Evolutionary conservation across 805 yeast species (phyloP), one percentile per base, ranked within the genome.

Genomic region (Suhomyces emberorum): DNA sequence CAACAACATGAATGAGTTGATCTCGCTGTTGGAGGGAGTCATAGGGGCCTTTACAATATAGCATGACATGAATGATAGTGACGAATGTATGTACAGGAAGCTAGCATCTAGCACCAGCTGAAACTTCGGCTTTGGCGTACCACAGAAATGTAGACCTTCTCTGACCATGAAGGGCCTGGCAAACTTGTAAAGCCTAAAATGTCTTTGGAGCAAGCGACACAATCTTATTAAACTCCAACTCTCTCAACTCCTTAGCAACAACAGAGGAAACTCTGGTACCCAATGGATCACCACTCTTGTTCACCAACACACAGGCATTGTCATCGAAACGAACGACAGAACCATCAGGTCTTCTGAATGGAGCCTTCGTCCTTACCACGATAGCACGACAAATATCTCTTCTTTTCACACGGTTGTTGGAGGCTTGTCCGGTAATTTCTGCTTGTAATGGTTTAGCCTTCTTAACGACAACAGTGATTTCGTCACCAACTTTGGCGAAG

Each of bases 351-450:
- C 98, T 78, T 52, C 74, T 73, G 44, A 76, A 76, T 4, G 76
- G 74, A 46, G 88, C 88, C 64, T 82, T 88, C 1, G 97, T 88
- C 62, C 98, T 81, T 14, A 89, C 97, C 28, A 93, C 84, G 20
- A 93, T 91, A 3, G 97, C 98, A 54, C 95, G 91, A 41, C 93
- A 83, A 36, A 93, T 87, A 57, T 93, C 98, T 50, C 97, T 95
- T 65, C 93, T 83, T 61, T 89, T 87, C 28, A 91, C 96, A 60
- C 91, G 70, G 60, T 84, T 85, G 26, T 81, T 72, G 22, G 83
- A 81, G 1, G 82, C 67, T 29, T 84, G 81, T 47, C 93, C 95
- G 1, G 88, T 75, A 41, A 83, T 74, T 43, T 77, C 81, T 29
- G 81, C 74, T 32, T 81, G 74, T 43, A 83, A 61, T 10, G 96